Conservation (phyloP, 495 filamentous ascomycete genomes). For the Xylaria curta region DNA sequence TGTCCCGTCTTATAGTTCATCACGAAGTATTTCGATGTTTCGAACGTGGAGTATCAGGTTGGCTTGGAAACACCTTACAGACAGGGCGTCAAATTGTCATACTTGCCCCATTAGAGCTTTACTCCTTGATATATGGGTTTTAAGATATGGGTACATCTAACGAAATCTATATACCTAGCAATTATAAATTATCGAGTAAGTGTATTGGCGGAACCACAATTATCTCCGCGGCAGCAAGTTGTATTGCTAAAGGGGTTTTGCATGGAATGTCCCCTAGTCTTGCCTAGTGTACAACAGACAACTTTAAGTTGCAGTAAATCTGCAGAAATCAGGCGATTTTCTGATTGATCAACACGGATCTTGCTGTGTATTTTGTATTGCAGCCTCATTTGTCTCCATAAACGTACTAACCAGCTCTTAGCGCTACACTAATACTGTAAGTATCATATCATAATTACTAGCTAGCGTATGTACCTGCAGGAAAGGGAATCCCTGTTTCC, state of each 20-base stretch:
- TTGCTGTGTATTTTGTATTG: neutral
- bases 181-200: neutral
- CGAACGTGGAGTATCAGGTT: neutral
- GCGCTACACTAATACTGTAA: slow-evolving; percentile 2
- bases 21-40: neutral
- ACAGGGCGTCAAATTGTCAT: neutral
- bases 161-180: neutral
- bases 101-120: neutral
- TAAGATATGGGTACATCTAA: neutral
- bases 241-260: neutral
- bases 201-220: neutral
- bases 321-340: neutral
- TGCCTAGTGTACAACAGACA: neutral
- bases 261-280: neutral
- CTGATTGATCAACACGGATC: slow-evolving; percentile 11
- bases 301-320: neutral
- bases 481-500: slow-evolving; percentile 14
- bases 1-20: slow-evolving; percentile 4
- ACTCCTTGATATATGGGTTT: neutral
- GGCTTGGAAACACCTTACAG: neutral
- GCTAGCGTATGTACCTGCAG: slow-evolving; percentile 15
- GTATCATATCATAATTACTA: slow-evolving; percentile 7
- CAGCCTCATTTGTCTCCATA: slow-evolving; percentile 12
- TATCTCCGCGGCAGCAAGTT: neutral
- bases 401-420: neutral